Base-by-base conservation (phyloP, 129 eudicot species). In the Artemisia annua region DNA sequence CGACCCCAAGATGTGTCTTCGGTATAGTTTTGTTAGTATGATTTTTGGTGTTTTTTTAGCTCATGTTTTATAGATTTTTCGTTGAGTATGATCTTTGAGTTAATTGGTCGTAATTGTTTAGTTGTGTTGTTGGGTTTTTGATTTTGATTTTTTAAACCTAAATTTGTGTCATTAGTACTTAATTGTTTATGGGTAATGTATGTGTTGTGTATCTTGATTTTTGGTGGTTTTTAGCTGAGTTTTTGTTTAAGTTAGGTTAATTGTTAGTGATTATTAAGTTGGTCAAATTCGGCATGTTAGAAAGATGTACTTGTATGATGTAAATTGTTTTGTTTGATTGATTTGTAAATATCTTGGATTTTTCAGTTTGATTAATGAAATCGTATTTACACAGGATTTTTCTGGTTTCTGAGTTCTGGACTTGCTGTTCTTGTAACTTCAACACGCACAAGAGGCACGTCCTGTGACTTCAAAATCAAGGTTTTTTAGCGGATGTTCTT, bases 331-430 rank as follows among this genome's bases (percentile, higher is more conserved):
- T 57, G 7, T 58, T 44, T 28, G 58, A 18, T 67, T 10, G 54
- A 50, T n/a, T 26, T 70, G 43, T 70, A 11, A 0, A 59, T 15
- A 16, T 13, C 24, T 56, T 15, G n/a, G 63, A 32, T 12, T 7
- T 72, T 48, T 30, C 32, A 70, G 61, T 17, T 75, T 56, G 16
- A 60, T 58, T 72, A 49, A 61, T 17, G 22, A 7, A 57, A 70
- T 67, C 35, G 5, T 55, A 57, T 67, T 63, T 68, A 13, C 35
- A 60, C 82, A 79, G 73, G 81, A 62, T 17, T 71, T 26, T 15
- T 77, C 58, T 26, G 70, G 18, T 62, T 57, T 64, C 46, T 57
- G 49, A 53, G 55, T 26, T 54, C 32, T 19, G 73, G 67, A 35
- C 72, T 71, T 15, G 71, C 59, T 65, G 63, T 63, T 78, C 64